phyloP scores from a whole-genome alignment of 257 asterid species.

The Plantago elongata region DNA sequence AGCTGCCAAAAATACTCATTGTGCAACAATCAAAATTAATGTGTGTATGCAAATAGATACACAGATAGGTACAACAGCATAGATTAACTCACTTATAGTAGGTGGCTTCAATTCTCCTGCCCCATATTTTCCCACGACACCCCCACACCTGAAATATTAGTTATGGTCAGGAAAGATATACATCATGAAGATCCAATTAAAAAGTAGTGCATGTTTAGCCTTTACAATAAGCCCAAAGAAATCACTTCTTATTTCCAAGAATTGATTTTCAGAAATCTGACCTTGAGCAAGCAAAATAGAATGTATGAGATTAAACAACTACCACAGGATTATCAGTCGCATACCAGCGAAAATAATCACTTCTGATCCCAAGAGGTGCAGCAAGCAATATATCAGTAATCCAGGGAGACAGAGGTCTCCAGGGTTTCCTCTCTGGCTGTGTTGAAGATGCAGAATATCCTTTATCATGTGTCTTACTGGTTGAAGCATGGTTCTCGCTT shows the following conservation, averaged over 20 bases:
- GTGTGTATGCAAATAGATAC: not conserved
- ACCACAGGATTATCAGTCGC: slow-evolving; percentile 23
- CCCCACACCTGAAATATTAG: slow-evolving; percentile 76
- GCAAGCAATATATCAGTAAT: slow-evolving; percentile 90
- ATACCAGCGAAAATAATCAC: slow-evolving; percentile 98
- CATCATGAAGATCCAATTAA: not conserved
- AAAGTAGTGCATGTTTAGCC: too few relatives aligned
- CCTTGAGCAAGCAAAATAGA: too few relatives aligned
- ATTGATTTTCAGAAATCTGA: too few relatives aligned
- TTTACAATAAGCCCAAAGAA: too few relatives aligned
- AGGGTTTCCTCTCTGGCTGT: slow-evolving; percentile 71
- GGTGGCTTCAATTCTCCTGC: slow-evolving; percentile 98
- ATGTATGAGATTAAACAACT: too few relatives aligned
- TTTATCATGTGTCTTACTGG: slow-evolving; percentile 47
- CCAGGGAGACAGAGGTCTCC: slow-evolving; percentile 93
- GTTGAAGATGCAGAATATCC: slow-evolving; percentile 40
- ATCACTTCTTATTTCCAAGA: too few relatives aligned
- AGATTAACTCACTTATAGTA: slow-evolving; percentile 58
- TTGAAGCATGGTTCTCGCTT: slow-evolving; percentile 61
- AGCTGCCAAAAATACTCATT: too few relatives aligned
- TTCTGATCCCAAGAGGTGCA: slow-evolving; percentile 91
- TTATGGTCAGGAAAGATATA: not conserved
- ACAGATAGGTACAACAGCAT: not conserved
- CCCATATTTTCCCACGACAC: slow-evolving; percentile 96
- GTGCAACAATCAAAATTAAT: not conserved